Conservation (phyloP, 2,329 filamentous ascomycete species). For the Exophiala lecanii-corni region DNA sequence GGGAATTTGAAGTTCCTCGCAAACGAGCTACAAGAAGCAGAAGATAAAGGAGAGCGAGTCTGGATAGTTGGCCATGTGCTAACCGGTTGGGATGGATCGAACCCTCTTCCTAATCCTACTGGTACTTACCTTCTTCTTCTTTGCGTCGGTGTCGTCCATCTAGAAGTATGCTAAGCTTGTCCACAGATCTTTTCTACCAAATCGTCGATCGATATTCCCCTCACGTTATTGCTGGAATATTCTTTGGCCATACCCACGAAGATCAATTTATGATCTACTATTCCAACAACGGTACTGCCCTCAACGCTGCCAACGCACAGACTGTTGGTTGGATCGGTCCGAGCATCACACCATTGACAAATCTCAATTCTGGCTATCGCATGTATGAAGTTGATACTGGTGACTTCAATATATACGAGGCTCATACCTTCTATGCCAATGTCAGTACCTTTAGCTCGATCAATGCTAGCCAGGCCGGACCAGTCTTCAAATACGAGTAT, state of each 20-base stretch:
- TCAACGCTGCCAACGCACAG: slow-evolving; percentile 40
- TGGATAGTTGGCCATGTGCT: slow-evolving; percentile 54
- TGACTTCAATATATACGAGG: slow-evolving; percentile 50
- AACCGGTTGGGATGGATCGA: slow-evolving; percentile 53
- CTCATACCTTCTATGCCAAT: slow-evolving; percentile 51
- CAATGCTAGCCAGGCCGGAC: slow-evolving; percentile 36
- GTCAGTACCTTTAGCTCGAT: slow-evolving; percentile 43
- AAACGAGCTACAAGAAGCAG: slow-evolving; percentile 49
- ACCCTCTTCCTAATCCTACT: slow-evolving; percentile 50
- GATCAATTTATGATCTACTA: slow-evolving; percentile 54
- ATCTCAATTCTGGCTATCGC: slow-evolving; percentile 51
- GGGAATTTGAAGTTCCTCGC: slow-evolving; percentile 49
- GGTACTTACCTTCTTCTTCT: slow-evolving; percentile 40
- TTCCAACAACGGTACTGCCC: slow-evolving; percentile 47
- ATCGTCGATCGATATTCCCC: slow-evolving; percentile 49
- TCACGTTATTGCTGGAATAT: slow-evolving; percentile 51
- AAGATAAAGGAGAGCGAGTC: slow-evolving; percentile 49
- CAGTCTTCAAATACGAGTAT: slow-evolving; percentile 49
- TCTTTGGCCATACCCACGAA: slow-evolving; percentile 54
- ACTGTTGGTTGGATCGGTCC: slow-evolving; percentile 50
- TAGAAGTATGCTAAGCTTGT: no score
- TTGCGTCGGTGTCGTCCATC: background rate
- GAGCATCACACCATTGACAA: slow-evolving; percentile 50
- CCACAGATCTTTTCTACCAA: slow-evolving; percentile 45
- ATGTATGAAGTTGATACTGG: slow-evolving; percentile 54